phyloP scores from a whole-genome alignment of 805 yeast genomes.

The Hanseniaspora nectarophila region DNA sequence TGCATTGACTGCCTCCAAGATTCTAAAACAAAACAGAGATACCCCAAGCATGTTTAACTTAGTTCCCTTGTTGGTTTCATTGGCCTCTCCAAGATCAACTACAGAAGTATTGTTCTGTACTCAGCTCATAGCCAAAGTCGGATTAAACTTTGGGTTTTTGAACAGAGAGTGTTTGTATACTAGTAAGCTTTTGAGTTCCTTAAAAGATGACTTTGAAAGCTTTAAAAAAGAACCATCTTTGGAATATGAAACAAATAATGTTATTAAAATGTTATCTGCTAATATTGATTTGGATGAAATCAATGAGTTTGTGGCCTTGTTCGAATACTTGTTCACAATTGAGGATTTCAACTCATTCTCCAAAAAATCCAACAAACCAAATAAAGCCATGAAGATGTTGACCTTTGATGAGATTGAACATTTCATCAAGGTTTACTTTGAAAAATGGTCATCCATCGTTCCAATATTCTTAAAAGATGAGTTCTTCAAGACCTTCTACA shows the following conservation, averaged over 20 bases:
- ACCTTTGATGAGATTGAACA: slow-evolving; percentile 40
- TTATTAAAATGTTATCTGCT: slow-evolving; percentile 6
- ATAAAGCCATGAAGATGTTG: slow-evolving; percentile 11
- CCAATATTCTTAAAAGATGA: slow-evolving; percentile 60
- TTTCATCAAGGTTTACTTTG: slow-evolving; percentile 54
- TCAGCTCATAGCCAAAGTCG: slow-evolving; percentile 53
- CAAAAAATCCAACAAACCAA: background rate
- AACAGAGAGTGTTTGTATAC: slow-evolving; percentile 60
- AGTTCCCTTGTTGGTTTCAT: slow-evolving; percentile 49
- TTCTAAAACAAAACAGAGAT: slow-evolving; percentile 46
- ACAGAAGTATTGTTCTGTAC: slow-evolving; percentile 71
- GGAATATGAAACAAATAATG: background rate
- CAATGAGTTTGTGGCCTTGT: slow-evolving; percentile 22
- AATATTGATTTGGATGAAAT: slow-evolving; percentile 24
- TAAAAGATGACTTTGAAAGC: slow-evolving; percentile 45
- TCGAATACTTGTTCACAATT: slow-evolving; percentile 21
- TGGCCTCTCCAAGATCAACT: slow-evolving; percentile 64
- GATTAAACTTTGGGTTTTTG: slow-evolving; percentile 58
- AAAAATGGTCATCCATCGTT: slow-evolving; percentile 60
- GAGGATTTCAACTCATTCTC: slow-evolving; percentile 12
- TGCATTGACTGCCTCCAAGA: slow-evolving; percentile 58
- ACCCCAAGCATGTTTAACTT: slow-evolving; percentile 34
- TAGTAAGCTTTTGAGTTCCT: slow-evolving; percentile 56
- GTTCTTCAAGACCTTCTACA: slow-evolving; percentile 49
- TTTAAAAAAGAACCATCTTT: slow-evolving; percentile 17